Evolutionary conservation across 2,329 filamentous ascomycete genomes (phyloP).

Genomic region (Diaporthe citri): DNA sequence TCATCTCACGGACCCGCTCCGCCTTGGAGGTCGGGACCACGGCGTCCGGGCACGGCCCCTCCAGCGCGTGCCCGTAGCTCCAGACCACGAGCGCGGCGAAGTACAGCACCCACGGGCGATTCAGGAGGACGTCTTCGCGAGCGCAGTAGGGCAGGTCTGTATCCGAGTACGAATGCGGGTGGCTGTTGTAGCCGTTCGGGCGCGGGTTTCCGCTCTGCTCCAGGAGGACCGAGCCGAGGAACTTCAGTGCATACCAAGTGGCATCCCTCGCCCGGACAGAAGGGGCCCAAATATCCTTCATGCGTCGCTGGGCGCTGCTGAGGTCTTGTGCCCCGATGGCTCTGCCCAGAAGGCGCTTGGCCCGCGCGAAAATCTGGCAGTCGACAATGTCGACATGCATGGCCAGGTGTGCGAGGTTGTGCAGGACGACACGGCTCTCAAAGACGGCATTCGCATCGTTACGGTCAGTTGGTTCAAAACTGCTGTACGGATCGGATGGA

Average conservation of each 20-base stretch:
- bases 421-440: slow-evolving; percentile 88
- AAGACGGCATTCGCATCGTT: slow-evolving; percentile 77
- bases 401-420: slow-evolving; percentile 96
- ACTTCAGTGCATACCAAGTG: slow-evolving; percentile 91
- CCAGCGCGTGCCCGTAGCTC: slow-evolving; percentile 92
- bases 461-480: slow-evolving; percentile 68
- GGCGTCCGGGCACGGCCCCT: slow-evolving; percentile 75
- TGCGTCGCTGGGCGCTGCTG: slow-evolving; percentile 81
- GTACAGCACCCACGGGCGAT: slow-evolving; percentile 95
- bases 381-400: slow-evolving; percentile 99
- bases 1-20: slow-evolving; percentile 83
- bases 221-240: slow-evolving; percentile 86
- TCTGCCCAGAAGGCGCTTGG: slow-evolving; percentile 85
- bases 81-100: slow-evolving; percentile 93
- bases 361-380: slow-evolving; percentile 94
- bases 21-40: slow-evolving; percentile 68
- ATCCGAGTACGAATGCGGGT: slow-evolving; percentile 19
- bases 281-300: slow-evolving; percentile 91
- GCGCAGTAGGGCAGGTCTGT: slow-evolving; percentile 76
- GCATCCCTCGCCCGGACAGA: slow-evolving; percentile 90
- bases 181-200: slow-evolving; percentile 51
- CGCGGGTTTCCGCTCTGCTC: slow-evolving; percentile 58
- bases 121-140: slow-evolving; percentile 88
- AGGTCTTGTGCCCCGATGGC: slow-evolving; percentile 87
- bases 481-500: slow-evolving; percentile 65